Evolutionary conservation across 2,329 filamentous ascomycete species (phyloP).

Genomic region (Rutstroemia sp.): DNA sequence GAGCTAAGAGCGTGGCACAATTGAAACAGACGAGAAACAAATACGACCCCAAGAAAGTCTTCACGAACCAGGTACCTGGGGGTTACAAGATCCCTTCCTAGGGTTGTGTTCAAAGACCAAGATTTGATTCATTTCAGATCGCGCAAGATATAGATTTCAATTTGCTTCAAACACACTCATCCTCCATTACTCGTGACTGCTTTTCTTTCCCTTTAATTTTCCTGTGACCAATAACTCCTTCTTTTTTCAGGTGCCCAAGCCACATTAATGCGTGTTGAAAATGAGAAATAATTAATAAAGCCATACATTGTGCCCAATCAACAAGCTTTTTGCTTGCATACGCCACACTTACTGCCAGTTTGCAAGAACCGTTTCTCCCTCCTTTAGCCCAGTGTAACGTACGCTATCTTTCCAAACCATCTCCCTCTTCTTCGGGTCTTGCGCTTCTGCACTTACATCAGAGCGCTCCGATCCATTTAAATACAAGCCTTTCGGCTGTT

Average conservation of each 20-base stretch:
- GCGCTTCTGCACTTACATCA: conserved; percentile 28
- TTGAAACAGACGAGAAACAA: neutral
- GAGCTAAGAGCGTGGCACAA: neutral
- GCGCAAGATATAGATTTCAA: too few relatives aligned
- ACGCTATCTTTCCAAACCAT: conserved; percentile 30
- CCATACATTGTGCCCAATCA: too few relatives aligned
- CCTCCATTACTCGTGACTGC: too few relatives aligned
- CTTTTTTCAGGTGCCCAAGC: too few relatives aligned
- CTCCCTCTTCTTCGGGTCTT: conserved; percentile 27
- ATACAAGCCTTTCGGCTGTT: conserved; percentile 29
- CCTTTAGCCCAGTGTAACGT: conserved; percentile 18
- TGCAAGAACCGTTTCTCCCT: conserved; percentile 26
- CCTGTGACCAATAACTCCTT: too few relatives aligned
- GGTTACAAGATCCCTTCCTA: neutral
- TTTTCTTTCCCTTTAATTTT: too few relatives aligned
- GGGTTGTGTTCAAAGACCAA: too few relatives aligned
- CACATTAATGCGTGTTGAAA: too few relatives aligned
- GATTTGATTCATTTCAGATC: too few relatives aligned
- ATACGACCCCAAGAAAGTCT: neutral
- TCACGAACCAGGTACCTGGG: neutral
- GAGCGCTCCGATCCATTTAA: conserved; percentile 30
- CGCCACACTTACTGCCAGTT: conserved; percentile 18
- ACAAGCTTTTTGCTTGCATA: too few relatives aligned
- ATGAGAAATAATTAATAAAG: too few relatives aligned
- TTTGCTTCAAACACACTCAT: too few relatives aligned